Conservation (phyloP, 768 basidiomycete genomes). For the Punctularia strigosozonata region DNA sequence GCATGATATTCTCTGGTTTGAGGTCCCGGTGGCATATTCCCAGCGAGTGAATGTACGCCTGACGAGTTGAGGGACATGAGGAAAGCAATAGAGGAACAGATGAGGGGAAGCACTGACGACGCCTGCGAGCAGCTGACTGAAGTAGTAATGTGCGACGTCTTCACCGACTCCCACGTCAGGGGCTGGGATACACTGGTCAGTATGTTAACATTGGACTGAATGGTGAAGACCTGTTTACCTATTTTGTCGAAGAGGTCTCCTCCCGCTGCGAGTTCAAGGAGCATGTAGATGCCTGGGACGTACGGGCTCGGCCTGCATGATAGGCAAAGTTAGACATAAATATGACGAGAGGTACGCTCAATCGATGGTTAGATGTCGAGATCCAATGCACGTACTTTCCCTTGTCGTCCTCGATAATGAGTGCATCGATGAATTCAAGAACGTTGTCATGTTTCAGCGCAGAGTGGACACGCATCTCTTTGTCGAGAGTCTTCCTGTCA, state of each 20-base stretch:
- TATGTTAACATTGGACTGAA: constrained; percentile 1
- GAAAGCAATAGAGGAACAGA: constrained; percentile 1
- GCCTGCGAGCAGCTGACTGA: constrained; percentile 73
- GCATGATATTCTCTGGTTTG: constrained; percentile 91
- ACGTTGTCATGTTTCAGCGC: constrained; percentile 71
- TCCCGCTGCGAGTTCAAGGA: constrained; percentile 85
- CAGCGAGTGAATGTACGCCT: constrained; percentile 79
- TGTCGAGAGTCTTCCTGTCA: constrained; percentile 73
- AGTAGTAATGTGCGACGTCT: constrained; percentile 84
- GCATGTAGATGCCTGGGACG: constrained; percentile 80
- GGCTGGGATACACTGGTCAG: constrained; percentile 34
- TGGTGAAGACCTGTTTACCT: constrained; percentile 31
- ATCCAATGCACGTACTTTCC: too few species aligned
- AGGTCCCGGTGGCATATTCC: constrained; percentile 95
- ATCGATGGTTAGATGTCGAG: too few species aligned
- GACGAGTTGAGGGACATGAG: neutral
- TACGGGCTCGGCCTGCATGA: constrained; percentile 28
- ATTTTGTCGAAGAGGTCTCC: constrained; percentile 99
- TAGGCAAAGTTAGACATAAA: too few species aligned
- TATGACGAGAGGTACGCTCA: too few species aligned
- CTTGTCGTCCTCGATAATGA: constrained; percentile 58
- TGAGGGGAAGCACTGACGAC: constrained; percentile 39
- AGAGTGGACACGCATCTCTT: constrained; percentile 85
- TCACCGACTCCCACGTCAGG: constrained; percentile 84
- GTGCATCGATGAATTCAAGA: constrained; percentile 73